phyloP scores from a whole-genome alignment of 2,329 filamentous ascomycete species.

The Sporothrix curviconia region DNA sequence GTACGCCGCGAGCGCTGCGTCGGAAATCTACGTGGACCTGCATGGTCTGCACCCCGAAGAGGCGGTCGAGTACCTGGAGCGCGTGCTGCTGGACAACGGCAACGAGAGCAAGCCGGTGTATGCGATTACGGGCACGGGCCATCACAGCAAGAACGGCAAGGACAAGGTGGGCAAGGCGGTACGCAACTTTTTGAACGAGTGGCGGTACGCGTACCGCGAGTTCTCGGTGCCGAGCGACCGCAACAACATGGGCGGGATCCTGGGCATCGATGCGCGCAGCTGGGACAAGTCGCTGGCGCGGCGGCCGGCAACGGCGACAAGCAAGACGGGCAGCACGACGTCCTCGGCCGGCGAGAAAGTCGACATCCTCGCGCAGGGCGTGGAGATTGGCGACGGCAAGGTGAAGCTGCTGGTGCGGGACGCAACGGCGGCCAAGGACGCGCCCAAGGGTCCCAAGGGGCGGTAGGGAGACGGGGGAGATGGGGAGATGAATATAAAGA shows the following conservation, averaged over 20 bases:
- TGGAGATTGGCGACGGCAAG: conserved; percentile 62
- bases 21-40: conserved; percentile 86
- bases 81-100: conserved; percentile 76
- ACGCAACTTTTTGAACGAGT: conserved; percentile 84
- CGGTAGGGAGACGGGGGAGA: not conserved
- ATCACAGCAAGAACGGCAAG: conserved; percentile 97
- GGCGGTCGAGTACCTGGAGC: conserved; percentile 87
- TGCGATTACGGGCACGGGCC: conserved; percentile 91
- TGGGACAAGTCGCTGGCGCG: conserved; percentile 56
- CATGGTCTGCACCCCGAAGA: conserved; percentile 99
- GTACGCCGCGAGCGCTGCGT: conserved; percentile 38
- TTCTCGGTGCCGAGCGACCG: conserved; percentile 95
- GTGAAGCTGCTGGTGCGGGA: conserved; percentile 58
- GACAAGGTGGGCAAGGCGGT: conserved; percentile 97
- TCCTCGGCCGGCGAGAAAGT: conserved; percentile 36
- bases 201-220: conserved; percentile 91
- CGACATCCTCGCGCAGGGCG: conserved; percentile 58
- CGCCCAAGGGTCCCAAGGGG: not conserved
- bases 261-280: conserved; percentile 61
- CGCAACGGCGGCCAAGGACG: conserved; percentile 21
- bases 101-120: conserved; percentile 72
- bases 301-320: not conserved
- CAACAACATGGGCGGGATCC: conserved; percentile 69
- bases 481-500: no score
- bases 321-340: conserved; percentile 29